A percentile compares a stretch with the other conserved stretches of the same genome.
These are phyloP conservation scores for Biscutella laevigata DNA, from an alignment of 441 rosid genomes.

Conservation along the genomic window DNA sequence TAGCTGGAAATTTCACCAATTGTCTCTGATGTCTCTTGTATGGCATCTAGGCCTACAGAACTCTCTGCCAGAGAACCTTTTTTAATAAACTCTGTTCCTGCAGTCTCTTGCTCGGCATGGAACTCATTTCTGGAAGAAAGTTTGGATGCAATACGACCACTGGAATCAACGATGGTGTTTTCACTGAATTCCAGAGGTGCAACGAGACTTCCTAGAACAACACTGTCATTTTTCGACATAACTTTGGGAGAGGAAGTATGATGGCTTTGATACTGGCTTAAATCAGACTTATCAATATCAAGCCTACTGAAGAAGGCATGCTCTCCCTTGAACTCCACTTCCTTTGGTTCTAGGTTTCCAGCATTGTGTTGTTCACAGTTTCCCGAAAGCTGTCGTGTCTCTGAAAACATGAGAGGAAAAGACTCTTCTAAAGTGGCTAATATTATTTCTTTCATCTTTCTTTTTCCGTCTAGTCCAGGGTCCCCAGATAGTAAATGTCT, in stretches of 20 bases:
- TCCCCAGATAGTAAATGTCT: neutral
- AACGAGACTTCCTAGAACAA: neutral
- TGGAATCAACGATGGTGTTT: neutral
- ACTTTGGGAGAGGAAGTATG: neutral
- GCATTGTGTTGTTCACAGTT: neutral
- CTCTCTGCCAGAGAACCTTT: neutral
- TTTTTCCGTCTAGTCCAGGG: neutral
- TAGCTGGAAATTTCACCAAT: neutral
- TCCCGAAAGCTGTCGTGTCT: neutral
- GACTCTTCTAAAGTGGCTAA: neutral
- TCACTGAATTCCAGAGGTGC: neutral
- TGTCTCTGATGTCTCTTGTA: no score
- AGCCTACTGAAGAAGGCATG: no score
- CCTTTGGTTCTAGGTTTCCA: neutral
- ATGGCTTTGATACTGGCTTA: constrained; percentile 5
- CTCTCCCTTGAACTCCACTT: neutral
- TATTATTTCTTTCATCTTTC: neutral
- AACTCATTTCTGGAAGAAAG: constrained; percentile 4
- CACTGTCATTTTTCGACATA: neutral
- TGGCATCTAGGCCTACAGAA: neutral
- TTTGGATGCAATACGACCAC: neutral
- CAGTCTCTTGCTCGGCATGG: neutral
- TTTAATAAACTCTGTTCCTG: neutral
- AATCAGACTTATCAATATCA: no score
- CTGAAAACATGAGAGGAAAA: neutral